These are phyloP conservation scores for Apium graveolens DNA, from an alignment of 129 eudicot species.

Conservation along the genomic window DNA sequence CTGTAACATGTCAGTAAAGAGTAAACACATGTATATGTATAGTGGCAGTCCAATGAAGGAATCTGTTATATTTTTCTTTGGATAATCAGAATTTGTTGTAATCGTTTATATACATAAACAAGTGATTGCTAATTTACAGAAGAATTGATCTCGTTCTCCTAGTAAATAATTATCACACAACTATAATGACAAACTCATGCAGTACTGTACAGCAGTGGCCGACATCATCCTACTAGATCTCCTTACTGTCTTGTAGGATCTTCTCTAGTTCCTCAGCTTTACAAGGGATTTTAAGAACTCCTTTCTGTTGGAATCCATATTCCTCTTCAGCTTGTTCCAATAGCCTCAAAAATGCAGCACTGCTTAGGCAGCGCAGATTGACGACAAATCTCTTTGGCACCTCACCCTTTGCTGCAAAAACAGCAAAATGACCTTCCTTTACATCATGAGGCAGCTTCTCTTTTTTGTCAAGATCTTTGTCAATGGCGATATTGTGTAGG, in stretches of 20 bases:
- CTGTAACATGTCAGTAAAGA: not conserved
- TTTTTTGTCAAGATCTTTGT: not conserved
- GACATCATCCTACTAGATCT: not conserved
- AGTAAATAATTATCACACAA: not conserved
- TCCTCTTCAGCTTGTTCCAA: constrained; percentile 34
- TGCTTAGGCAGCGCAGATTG: constrained; percentile 31
- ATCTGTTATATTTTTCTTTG: not conserved
- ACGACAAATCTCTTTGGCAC: constrained; percentile 50
- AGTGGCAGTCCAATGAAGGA: not conserved
- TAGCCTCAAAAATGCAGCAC: constrained; percentile 46
- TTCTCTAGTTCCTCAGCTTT: constrained; percentile 26
- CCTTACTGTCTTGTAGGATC: constrained; percentile 12
- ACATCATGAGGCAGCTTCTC: constrained; percentile 26
- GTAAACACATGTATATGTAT: not conserved
- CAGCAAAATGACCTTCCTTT: constrained; percentile 51
- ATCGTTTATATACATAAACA: not conserved
- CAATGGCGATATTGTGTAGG: not conserved
- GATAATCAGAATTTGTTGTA: not conserved
- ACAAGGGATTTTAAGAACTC: constrained; percentile 37
- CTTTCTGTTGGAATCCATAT: constrained; percentile 33
- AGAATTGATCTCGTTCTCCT: not conserved
- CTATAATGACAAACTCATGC: not conserved
- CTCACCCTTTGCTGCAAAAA: constrained; percentile 32
- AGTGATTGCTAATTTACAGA: not conserved
- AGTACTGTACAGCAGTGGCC: not conserved